Evolutionary conservation across 805 yeast genomes (phyloP), one percentile per base, ranked within the genome.

Genomic region (Candida ipomoeae): DNA sequence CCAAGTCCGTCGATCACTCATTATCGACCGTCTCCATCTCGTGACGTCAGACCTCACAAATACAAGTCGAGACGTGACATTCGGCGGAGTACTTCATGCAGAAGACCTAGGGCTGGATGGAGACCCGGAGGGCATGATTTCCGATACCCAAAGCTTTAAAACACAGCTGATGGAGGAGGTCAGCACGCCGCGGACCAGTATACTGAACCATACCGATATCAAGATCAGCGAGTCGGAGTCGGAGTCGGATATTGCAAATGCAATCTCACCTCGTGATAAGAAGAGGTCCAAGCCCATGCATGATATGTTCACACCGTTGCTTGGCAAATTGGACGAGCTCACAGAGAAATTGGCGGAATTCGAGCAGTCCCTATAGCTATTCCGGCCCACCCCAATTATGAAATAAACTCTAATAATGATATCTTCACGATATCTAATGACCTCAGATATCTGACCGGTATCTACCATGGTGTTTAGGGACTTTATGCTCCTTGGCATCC

Each of bases 221-320:
- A 34, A 35, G n/a, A 15, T 44, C 23, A 34, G 33, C 20, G 40
- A 44, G 6, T 21, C 39, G 14, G 46, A 44, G 6, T 21, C 39
- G 14, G 46, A 34, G 11, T 13, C 36, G 7, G 44, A 41, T 3
- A 18, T 31, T 18, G 17, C 42, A 6, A 46, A 20, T 48, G 44
- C 51, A 37, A 51, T 57, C 5, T 50, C 55, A 23, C 46, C 60
- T 17, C 48, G 44, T 3, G 63, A 60, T 14, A 62, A 58, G 51
- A 46, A 67, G 23, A 64, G 65, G 48, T 60, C 62, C 46, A 62
- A 64, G 53, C 71, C 73, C 4, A 79, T 83, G 6, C 77, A 74
- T 43, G 76, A 75, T 20, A 70, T 83, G 62, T 84, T 83, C 64
- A 69, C 77, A 57, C 87, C 87, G 2, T 71, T 85, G 6, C 69